Conservation (phyloP, 441 rosid genomes). For the Sinapis alba region DNA sequence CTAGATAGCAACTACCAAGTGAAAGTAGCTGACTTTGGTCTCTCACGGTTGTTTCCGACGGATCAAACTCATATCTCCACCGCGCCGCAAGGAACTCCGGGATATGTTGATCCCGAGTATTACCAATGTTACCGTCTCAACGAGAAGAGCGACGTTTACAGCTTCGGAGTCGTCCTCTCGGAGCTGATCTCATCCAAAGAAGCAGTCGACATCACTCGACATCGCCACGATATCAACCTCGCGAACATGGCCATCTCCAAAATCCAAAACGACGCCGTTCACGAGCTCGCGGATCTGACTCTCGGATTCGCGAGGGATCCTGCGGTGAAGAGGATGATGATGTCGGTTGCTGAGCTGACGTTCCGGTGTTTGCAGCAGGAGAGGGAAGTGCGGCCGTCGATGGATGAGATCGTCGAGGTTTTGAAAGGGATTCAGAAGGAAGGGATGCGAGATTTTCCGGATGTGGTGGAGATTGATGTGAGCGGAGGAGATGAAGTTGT, state of each 20-base stretch:
- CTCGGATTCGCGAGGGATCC: constrained; percentile 56
- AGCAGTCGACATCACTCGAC: constrained; percentile 61
- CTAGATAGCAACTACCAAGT: constrained; percentile 54
- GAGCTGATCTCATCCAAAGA: constrained; percentile 60
- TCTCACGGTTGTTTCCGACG: constrained; percentile 57
- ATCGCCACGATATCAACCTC: constrained; percentile 59
- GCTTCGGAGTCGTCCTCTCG: constrained; percentile 67
- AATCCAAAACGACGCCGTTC: constrained; percentile 53
- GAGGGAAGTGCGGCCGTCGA: constrained; percentile 62
- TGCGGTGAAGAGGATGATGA: constrained; percentile 47
- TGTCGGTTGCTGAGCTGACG: constrained; percentile 59
- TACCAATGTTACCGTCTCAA: constrained; percentile 69
- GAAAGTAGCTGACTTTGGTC: constrained; percentile 76
- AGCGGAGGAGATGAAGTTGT: constrained; percentile 45
- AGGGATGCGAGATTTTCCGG: constrained; percentile 39
- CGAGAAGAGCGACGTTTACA: constrained; percentile 72
- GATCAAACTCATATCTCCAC: constrained; percentile 72
- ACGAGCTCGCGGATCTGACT: constrained; percentile 54
- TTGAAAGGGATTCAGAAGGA: constrained; percentile 45
- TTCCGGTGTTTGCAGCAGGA: constrained; percentile 69
- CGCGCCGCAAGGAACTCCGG: constrained; percentile 81
- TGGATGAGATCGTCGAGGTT: constrained; percentile 51
- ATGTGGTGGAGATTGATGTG: constrained; percentile 45
- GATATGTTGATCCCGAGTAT: constrained; percentile 80
- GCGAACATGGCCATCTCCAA: constrained; percentile 64